phyloP scores from a whole-genome alignment of 768 basidiomycete genomes.

The Chlorophyllum brunneum region DNA sequence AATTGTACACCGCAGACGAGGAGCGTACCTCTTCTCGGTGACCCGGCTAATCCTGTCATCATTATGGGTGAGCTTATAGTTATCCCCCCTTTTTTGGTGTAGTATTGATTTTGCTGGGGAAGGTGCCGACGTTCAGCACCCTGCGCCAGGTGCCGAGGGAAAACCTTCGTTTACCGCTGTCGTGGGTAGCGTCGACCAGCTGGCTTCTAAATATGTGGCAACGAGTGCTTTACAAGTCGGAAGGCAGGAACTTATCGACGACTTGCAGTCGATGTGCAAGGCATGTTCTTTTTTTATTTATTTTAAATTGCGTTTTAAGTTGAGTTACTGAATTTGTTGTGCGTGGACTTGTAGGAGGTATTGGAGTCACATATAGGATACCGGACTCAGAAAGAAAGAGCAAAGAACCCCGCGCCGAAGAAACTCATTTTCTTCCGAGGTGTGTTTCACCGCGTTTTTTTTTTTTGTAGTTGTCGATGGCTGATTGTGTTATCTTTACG shows the following conservation, averaged over 20 bases:
- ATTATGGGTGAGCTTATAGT: constrained; percentile 54
- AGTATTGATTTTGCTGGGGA: background rate
- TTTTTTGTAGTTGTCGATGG: constrained; percentile 7
- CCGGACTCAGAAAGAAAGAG: constrained; percentile 44
- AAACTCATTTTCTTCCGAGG: constrained; percentile 74
- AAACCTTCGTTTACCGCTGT: constrained; percentile 76
- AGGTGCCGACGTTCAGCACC: constrained; percentile 81
- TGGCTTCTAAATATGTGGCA: constrained; percentile 61
- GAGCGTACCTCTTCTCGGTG: constrained; percentile 53
- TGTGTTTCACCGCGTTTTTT: constrained; percentile 18
- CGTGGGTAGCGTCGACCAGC: constrained; percentile 70
- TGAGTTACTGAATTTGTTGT: background rate
- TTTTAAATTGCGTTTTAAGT: background rate
- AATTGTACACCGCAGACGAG: constrained; percentile 67
- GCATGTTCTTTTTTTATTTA: constrained; percentile 26
- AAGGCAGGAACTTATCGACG: constrained; percentile 67
- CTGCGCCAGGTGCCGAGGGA: constrained; percentile 66
- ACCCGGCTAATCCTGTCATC: constrained; percentile 67
- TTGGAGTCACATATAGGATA: constrained; percentile 53
- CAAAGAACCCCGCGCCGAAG: constrained; percentile 35
- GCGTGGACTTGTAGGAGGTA: constrained; percentile 36
- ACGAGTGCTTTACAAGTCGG: constrained; percentile 55
- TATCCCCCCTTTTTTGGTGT: background rate
- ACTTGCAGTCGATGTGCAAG: constrained; percentile 58
- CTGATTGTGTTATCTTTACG: constrained; percentile 15